These are phyloP conservation scores for Prunus yedoensis DNA, from an alignment of 331 rosid species.

Conservation along the genomic window DNA sequence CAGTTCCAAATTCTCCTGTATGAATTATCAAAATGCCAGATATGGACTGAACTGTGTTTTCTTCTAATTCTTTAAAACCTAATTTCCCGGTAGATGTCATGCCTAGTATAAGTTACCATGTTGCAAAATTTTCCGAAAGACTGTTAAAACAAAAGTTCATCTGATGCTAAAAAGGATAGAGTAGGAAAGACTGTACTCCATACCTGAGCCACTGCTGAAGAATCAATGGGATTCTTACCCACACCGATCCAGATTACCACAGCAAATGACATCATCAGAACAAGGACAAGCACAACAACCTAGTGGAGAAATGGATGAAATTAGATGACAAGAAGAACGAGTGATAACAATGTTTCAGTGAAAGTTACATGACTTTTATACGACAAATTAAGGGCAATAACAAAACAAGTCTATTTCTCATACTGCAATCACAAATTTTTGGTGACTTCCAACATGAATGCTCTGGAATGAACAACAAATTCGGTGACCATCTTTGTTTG, in stretches of 20 bases:
- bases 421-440: constrained; percentile 62
- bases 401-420: background rate
- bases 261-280: constrained; percentile 49
- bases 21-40: constrained; percentile 3
- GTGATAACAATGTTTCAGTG: background rate
- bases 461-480: constrained; percentile 57
- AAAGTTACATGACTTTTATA: background rate
- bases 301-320: constrained; percentile 30
- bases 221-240: constrained; percentile 46
- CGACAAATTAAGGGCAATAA: background rate
- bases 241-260: constrained; percentile 54
- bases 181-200: constrained; percentile 9
- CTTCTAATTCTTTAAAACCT: constrained; percentile 12
- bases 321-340: constrained; percentile 13
- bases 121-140: background rate
- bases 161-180: background rate
- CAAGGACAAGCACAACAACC: constrained; percentile 50
- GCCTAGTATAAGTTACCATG: background rate
- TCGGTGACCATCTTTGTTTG: constrained; percentile 31
- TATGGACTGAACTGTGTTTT: background rate
- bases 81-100: constrained; percentile 6
- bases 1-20: background rate
- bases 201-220: constrained; percentile 58
- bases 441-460: constrained; percentile 58
- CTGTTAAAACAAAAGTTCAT: background rate